Percentiles rank a stretch among this genome's conserved stretches.
Conservation (phyloP, 2,329 filamentous ascomycete genomes). For the Teratosphaeria zuluensis region DNA sequence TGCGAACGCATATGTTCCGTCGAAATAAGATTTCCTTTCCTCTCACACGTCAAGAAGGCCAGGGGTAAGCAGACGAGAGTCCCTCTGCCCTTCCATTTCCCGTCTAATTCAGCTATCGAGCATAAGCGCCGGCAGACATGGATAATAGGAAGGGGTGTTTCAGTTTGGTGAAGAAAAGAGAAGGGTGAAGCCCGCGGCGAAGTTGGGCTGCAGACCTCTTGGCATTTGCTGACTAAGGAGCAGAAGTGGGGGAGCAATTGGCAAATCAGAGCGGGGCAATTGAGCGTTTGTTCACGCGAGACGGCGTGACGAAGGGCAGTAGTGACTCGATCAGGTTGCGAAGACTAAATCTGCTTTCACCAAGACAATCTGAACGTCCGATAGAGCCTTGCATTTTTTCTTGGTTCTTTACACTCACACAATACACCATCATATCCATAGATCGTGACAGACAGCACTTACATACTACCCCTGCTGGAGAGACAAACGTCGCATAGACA, state of each 20-base stretch:
- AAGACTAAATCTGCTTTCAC: not conserved
- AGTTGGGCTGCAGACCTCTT: constrained; percentile 4
- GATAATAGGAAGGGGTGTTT: constrained; percentile 50
- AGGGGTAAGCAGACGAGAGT: constrained; percentile 51
- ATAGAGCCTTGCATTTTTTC: too few relatives aligned
- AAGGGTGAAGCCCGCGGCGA: constrained; percentile 13
- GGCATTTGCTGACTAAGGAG: not conserved
- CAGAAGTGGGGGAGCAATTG: constrained; percentile 1
- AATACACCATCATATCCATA: not conserved
- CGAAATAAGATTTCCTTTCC: constrained; percentile 38
- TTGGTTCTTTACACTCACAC: not conserved
- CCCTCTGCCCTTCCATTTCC: constrained; percentile 60
- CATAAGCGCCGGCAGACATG: constrained; percentile 46
- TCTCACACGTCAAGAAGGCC: constrained; percentile 35
- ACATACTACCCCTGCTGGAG: not conserved
- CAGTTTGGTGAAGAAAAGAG: constrained; percentile 31
- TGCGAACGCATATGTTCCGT: constrained; percentile 28
- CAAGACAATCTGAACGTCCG: not conserved
- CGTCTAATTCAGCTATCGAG: constrained; percentile 52
- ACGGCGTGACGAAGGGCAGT: not conserved
- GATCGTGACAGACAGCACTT: not conserved
- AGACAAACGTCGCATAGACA: not conserved
- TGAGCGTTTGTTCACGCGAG: not conserved
- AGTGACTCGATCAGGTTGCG: not conserved
- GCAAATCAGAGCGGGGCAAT: not conserved